Evolutionary conservation across 2,329 filamentous ascomycete genomes (phyloP).

Genomic region (Botrytis tulipae): DNA sequence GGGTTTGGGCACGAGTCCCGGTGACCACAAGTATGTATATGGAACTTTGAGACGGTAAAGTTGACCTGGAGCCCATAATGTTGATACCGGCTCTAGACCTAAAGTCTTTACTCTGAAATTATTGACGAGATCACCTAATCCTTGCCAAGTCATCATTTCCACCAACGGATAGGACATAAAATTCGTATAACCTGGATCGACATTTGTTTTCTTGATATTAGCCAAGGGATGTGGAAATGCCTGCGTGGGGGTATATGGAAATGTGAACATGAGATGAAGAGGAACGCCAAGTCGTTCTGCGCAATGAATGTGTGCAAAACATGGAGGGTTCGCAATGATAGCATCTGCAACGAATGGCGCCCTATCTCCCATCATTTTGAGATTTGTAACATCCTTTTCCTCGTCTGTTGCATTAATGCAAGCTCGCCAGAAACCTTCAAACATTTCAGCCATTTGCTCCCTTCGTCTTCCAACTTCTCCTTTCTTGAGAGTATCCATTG

Average conservation of each 20-base stretch:
- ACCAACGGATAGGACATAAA: conserved; percentile 79
- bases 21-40: conserved; percentile 72
- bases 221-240: conserved; percentile 71
- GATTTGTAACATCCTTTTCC: conserved; percentile 57
- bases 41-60: conserved; percentile 72
- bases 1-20: conserved; percentile 64
- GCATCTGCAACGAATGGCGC: conserved; percentile 67
- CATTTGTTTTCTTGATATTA: conserved; percentile 69
- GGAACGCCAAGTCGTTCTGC: conserved; percentile 77
- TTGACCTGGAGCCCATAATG: conserved; percentile 72
- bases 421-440: conserved; percentile 77
- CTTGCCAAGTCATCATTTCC: conserved; percentile 90
- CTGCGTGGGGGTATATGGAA: conserved; percentile 74
- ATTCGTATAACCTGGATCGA: conserved; percentile 72
- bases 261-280: conserved; percentile 85
- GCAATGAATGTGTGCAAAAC: conserved; percentile 75
- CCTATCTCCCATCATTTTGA: conserved; percentile 63
- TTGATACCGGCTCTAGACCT: conserved; percentile 70
- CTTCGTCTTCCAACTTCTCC: conserved; percentile 70
- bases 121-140: conserved; percentile 77
- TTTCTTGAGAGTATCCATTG: conserved; percentile 66
- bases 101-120: conserved; percentile 68
- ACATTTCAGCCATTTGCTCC: conserved; percentile 75
- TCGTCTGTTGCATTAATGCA: conserved; percentile 74
- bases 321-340: conserved; percentile 83